Conservation (phyloP, 768 basidiomycete species). For the Leccinum boreale region DNA sequence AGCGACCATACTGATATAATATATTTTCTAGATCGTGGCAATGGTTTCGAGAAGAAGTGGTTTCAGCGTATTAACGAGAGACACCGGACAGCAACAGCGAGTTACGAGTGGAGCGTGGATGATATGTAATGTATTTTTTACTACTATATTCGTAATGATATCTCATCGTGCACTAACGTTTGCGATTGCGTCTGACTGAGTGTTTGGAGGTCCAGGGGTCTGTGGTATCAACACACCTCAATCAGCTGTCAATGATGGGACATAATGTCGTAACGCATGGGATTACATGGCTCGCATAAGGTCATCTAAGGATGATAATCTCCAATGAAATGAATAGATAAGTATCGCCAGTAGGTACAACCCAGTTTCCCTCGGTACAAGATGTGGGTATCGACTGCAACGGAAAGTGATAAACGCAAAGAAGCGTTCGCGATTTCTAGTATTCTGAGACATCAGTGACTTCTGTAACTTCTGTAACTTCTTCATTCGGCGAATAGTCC, state of each 20-base stretch:
- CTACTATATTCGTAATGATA: not conserved
- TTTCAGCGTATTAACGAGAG: constrained; percentile 82
- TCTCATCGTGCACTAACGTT: not conserved
- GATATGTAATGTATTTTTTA: constrained; percentile 65
- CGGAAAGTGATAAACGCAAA: constrained; percentile 1
- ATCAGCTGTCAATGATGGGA: not conserved
- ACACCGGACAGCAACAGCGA: constrained; percentile 66
- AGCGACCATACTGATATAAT: constrained; percentile 2
- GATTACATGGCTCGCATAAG: constrained; percentile 3
- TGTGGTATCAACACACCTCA: not conserved
- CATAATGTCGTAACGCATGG: constrained; percentile 1
- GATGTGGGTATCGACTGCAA: constrained; percentile 8
- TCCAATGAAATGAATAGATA: constrained; percentile 21
- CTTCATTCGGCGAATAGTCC: constrained; percentile 23
- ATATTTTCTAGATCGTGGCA: constrained; percentile 66
- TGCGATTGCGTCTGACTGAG: not conserved
- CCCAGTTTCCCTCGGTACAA: constrained; percentile 10
- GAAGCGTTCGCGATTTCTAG: constrained; percentile 14
- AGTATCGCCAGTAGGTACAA: constrained; percentile 9
- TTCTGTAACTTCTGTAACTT: constrained; percentile 24
- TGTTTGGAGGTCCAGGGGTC: not conserved
- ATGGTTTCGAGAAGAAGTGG: constrained; percentile 90
- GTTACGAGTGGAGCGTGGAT: constrained; percentile 85
- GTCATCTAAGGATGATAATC: constrained; percentile 4
- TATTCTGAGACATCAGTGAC: constrained; percentile 31